Evolutionary conservation across 768 basidiomycete genomes (phyloP).

Genomic region (Cantharellus anzutake): DNA sequence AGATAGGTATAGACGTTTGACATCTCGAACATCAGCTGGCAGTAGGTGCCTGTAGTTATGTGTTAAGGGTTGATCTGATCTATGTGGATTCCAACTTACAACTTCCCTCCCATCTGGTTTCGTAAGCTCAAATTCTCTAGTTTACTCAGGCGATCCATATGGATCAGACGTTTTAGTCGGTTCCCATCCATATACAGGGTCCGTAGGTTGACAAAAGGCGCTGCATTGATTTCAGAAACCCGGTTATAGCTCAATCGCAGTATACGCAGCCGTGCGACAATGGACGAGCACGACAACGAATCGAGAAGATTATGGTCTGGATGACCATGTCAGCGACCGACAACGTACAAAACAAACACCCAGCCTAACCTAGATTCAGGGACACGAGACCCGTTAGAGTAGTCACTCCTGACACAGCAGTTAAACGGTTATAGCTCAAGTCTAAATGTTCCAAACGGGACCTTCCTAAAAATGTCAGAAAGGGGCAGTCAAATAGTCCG

Average conservation of each 20-base stretch:
- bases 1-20: slow-evolving; percentile 87
- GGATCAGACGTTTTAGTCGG: slow-evolving; percentile 15
- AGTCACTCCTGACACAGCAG: slow-evolving; percentile 37
- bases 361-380: slow-evolving; percentile 64
- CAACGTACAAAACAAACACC: neutral
- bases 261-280: slow-evolving; percentile 57
- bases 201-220: slow-evolving; percentile 47
- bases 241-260: slow-evolving; percentile 74
- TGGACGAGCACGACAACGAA: slow-evolving; percentile 21
- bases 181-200: slow-evolving; percentile 92
- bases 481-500: neutral
- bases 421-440: slow-evolving; percentile 55
- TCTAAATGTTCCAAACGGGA: slow-evolving; percentile 59
- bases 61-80: neutral
- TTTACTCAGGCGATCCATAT: slow-evolving; percentile 35
- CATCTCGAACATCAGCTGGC: slow-evolving; percentile 53
- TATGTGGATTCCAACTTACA: slow-evolving; percentile 33
- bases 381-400: slow-evolving; percentile 28
- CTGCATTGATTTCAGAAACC: slow-evolving; percentile 40
- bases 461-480: slow-evolving; percentile 14
- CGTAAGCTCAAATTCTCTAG: slow-evolving; percentile 84
- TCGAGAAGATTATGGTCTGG: slow-evolving; percentile 57
- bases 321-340: neutral
- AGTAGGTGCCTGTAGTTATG: slow-evolving; percentile 13
- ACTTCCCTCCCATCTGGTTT: slow-evolving; percentile 58